Evolutionary conservation across 768 basidiomycete genomes (phyloP).

Genomic region (Lyophyllum semitale): DNA sequence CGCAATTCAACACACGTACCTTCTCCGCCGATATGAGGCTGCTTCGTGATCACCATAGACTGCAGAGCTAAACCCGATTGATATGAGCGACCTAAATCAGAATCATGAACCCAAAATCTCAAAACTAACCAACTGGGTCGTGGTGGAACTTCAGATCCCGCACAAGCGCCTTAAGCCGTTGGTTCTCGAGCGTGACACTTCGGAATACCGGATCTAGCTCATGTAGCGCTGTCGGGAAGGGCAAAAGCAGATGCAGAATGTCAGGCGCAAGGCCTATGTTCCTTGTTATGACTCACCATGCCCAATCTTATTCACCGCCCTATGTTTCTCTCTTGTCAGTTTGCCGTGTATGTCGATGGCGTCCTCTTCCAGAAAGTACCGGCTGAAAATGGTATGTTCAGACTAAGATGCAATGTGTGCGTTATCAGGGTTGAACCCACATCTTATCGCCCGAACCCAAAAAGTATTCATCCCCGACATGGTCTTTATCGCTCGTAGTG

Average conservation of each 20-base stretch:
- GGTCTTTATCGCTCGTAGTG: conserved; percentile 74
- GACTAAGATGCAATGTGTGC: background rate
- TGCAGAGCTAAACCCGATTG: conserved; percentile 63
- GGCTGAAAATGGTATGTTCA: conserved; percentile 31
- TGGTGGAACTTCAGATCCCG: conserved; percentile 80
- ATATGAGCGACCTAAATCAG: background rate
- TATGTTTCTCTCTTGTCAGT: conserved; percentile 69
- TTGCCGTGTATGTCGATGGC: conserved; percentile 72
- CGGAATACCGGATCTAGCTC: conserved; percentile 83
- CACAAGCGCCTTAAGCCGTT: conserved; percentile 66
- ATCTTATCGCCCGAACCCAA: conserved; percentile 92
- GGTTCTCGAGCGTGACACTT: conserved; percentile 79
- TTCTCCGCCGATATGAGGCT: conserved; percentile 89
- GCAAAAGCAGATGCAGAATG: background rate
- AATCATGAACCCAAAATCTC: background rate
- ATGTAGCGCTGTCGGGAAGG: conserved; percentile 64
- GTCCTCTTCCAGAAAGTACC: conserved; percentile 92
- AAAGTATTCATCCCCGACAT: conserved; percentile 93
- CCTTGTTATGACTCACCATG: conserved; percentile 55
- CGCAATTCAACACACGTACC: conserved; percentile 45
- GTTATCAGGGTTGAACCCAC: conserved; percentile 25
- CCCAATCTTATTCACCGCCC: conserved; percentile 93
- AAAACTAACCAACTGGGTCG: conserved; percentile 74
- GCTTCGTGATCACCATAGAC: conserved; percentile 96
- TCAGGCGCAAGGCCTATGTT: background rate